Evolutionary conservation across 768 basidiomycete genomes (phyloP).

Genomic region (Trametopsis cervina): DNA sequence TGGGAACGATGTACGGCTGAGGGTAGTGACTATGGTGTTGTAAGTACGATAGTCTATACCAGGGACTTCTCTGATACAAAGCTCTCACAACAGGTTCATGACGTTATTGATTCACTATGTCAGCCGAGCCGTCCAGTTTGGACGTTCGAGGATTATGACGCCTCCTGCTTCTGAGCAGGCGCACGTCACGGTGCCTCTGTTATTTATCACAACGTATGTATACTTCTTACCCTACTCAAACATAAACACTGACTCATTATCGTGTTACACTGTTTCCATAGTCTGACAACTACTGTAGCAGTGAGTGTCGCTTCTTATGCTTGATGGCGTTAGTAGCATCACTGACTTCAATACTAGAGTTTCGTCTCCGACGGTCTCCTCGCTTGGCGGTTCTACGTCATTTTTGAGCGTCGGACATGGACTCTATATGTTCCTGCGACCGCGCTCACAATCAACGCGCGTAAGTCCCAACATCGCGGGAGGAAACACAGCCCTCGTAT

Average conservation of each 20-base stretch:
- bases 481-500: background rate
- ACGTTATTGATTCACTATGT: constrained; percentile 15
- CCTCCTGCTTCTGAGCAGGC: constrained; percentile 8
- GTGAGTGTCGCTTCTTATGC: background rate
- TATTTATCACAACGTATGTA: constrained; percentile 13
- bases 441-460: constrained; percentile 11
- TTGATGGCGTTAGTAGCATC: background rate
- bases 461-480: constrained; percentile 6
- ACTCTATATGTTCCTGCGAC: constrained; percentile 13
- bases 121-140: constrained; percentile 14
- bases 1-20: constrained; percentile 9
- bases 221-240: background rate
- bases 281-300: background rate
- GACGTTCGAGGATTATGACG: constrained; percentile 8
- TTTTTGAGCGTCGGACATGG: constrained; percentile 14
- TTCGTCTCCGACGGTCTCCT: constrained; percentile 19
- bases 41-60: constrained; percentile 3
- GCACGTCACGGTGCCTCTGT: constrained; percentile 14
- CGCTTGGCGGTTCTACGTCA: constrained; percentile 20
- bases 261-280: background rate
- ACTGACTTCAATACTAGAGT: constrained; percentile 5
- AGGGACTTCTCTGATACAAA: background rate
- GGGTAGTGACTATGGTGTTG: constrained; percentile 15
- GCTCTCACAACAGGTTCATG: constrained; percentile 10
- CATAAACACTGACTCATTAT: background rate